Percentiles rank a stretch among this genome's conserved stretches.
Evolutionary conservation across 192 early-diverging fungal species (phyloP).

Genomic region (Podila epicladia): DNA sequence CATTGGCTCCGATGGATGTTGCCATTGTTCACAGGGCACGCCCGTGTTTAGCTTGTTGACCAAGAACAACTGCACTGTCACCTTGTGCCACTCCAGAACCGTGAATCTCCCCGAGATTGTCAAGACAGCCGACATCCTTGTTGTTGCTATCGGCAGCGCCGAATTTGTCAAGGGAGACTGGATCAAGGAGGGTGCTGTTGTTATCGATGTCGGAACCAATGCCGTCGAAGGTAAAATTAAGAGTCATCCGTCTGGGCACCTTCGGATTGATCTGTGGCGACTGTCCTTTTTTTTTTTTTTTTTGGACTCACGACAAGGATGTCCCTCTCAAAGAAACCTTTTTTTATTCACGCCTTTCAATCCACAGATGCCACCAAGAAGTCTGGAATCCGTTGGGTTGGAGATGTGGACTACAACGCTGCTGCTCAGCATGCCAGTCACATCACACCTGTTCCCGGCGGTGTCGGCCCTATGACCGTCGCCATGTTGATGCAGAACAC

Average conservation of each 20-base stretch:
- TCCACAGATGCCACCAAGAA: slow-evolving; percentile 85
- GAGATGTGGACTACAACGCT: slow-evolving; percentile 88
- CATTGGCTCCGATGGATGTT: background rate
- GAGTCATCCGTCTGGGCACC: no score
- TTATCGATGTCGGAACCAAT: slow-evolving; percentile 99
- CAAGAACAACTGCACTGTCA: slow-evolving; percentile 89
- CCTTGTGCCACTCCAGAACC: slow-evolving; percentile 92
- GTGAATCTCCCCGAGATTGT: slow-evolving; percentile 76
- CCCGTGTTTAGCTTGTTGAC: slow-evolving; percentile 90
- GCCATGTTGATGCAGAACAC: slow-evolving; percentile 97
- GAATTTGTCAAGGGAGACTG: slow-evolving; percentile 90
- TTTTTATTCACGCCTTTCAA: background rate
- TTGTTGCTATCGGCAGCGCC: slow-evolving; percentile 88
- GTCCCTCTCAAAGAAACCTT: background rate
- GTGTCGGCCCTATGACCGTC: slow-evolving; percentile 99
- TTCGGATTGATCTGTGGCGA: no score
- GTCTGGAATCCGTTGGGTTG: slow-evolving; percentile 91
- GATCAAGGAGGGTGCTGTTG: slow-evolving; percentile 93
- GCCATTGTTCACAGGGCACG: slow-evolving; percentile 61
- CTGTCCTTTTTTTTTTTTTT: background rate
- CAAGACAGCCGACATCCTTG: slow-evolving; percentile 85
- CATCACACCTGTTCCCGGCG: slow-evolving; percentile 98
- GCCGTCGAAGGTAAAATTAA: slow-evolving; percentile 67
- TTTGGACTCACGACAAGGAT: background rate
- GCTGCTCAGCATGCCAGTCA: slow-evolving; percentile 77